A percentile compares a stretch with the other conserved stretches of the same genome.
These are phyloP conservation scores for Pleurotus giganteus DNA, from an alignment of 768 basidiomycete species.

Conservation along the genomic window DNA sequence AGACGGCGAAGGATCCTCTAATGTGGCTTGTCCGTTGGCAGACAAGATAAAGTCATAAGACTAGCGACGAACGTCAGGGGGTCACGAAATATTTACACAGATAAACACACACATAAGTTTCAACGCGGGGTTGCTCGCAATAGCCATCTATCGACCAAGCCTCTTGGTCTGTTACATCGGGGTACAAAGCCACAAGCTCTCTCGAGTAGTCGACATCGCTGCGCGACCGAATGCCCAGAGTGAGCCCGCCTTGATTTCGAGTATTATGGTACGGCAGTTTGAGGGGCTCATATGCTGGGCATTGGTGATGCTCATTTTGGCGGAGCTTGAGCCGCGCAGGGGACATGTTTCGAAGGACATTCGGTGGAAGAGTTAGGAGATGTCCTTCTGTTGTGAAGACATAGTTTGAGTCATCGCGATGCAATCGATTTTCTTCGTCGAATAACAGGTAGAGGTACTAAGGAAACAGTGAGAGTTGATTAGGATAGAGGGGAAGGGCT, in stretches of 20 bases:
- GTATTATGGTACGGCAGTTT: constrained; percentile 28
- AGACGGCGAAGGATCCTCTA: constrained; percentile 72
- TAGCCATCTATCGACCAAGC: constrained; percentile 71
- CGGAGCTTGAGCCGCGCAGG: constrained; percentile 58
- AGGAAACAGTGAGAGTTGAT: not conserved
- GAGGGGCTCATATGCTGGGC: constrained; percentile 64
- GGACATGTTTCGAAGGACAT: constrained; percentile 57
- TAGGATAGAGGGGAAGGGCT: constrained; percentile 5
- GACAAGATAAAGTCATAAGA: constrained; percentile 83
- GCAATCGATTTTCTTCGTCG: constrained; percentile 76
- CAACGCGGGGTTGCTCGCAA: constrained; percentile 69
- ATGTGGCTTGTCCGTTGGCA: constrained; percentile 45
- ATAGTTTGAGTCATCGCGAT: constrained; percentile 77
- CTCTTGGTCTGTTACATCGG: constrained; percentile 47
- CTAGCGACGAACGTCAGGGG: constrained; percentile 34
- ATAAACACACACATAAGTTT: constrained; percentile 58
- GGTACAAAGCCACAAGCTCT: constrained; percentile 54
- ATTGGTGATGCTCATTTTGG: constrained; percentile 65
- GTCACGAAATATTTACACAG: constrained; percentile 1
- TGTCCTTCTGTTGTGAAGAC: constrained; percentile 98
- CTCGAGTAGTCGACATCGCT: constrained; percentile 81
- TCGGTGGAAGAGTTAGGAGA: constrained; percentile 61
- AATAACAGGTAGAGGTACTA: constrained; percentile 94
- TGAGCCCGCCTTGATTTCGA: constrained; percentile 43
- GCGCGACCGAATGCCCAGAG: constrained; percentile 68